Evolutionary conservation across 768 basidiomycete genomes (phyloP).

Genomic region (Vararia minispora): DNA sequence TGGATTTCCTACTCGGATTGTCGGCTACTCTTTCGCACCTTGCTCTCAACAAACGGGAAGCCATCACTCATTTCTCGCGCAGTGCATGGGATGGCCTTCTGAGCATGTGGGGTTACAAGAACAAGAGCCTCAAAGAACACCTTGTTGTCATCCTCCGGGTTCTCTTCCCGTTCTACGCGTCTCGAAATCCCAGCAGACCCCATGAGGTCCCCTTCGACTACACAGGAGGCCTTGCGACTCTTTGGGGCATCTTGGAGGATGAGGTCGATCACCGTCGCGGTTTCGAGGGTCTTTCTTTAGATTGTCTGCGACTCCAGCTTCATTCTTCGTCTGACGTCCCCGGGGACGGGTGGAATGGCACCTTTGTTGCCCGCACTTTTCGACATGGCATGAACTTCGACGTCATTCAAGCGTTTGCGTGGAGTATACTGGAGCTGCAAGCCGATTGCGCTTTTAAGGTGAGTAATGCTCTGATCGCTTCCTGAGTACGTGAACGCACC

Average conservation of each 20-base stretch:
- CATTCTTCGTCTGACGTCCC: constrained; percentile 13
- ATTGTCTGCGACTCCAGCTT: constrained; percentile 49
- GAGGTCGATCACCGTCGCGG: constrained; percentile 60
- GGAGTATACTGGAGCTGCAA: constrained; percentile 71
- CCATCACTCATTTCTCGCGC: constrained; percentile 49
- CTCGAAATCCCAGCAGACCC: constrained; percentile 12
- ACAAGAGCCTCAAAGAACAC: constrained; percentile 64
- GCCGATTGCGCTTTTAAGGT: constrained; percentile 71
- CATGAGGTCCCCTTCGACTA: constrained; percentile 25
- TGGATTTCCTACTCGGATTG: constrained; percentile 59
- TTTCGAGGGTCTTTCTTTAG: constrained; percentile 52
- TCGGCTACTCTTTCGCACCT: constrained; percentile 62
- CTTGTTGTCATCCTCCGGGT: constrained; percentile 62
- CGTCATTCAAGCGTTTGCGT: constrained; percentile 55
- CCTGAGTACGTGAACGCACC: constrained; percentile 4
- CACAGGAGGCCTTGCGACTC: constrained; percentile 35
- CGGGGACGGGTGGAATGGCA: constrained; percentile 14
- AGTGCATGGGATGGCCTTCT: constrained; percentile 55
- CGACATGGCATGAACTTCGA: constrained; percentile 67
- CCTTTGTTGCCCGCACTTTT: constrained; percentile 60
- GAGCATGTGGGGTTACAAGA: constrained; percentile 70
- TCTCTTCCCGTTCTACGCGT: constrained; percentile 61
- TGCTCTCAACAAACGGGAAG: constrained; percentile 60
- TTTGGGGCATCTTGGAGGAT: constrained; percentile 45
- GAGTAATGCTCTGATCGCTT: constrained; percentile 10